phyloP scores from a whole-genome alignment of 768 basidiomycete genomes.

The Boletus huronensis region DNA sequence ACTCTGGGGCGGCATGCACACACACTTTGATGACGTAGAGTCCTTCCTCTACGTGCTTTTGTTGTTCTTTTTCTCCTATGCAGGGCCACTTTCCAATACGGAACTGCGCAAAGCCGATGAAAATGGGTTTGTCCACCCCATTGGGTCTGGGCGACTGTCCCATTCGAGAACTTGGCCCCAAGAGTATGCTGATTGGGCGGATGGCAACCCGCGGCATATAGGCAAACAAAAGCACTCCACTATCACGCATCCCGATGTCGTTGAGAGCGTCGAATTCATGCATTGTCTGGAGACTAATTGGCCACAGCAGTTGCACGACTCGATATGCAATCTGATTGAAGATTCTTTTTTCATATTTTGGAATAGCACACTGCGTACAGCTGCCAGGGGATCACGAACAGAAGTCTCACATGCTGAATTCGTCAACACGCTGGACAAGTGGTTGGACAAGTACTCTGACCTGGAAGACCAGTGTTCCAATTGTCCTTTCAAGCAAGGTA shows the following conservation, averaged over 20 bases:
- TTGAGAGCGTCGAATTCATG: no score
- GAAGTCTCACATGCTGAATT: not conserved
- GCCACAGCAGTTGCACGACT: no score
- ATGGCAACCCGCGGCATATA: no score
- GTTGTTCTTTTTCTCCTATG: not conserved
- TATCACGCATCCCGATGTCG: no score
- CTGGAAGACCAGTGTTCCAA: slow-evolving; percentile 4
- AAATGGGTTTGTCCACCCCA: not conserved
- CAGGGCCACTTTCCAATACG: not conserved
- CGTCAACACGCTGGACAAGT: not conserved
- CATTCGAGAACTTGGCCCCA: not conserved
- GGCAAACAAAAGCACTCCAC: no score
- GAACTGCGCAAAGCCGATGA: not conserved
- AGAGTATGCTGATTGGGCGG: no score
- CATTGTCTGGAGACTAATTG: no score
- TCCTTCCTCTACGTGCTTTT: no score
- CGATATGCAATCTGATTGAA: no score
- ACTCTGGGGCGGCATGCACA: no score
- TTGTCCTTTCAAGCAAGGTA: slow-evolving; percentile 2
- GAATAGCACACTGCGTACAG: not conserved
- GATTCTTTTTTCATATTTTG: not conserved
- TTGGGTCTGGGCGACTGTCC: not conserved
- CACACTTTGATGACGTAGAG: no score
- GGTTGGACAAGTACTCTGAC: not conserved
- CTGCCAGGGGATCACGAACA: not conserved